Conservation (phyloP, 352 stramenopile species). For the Phytopythium montanum region DNA sequence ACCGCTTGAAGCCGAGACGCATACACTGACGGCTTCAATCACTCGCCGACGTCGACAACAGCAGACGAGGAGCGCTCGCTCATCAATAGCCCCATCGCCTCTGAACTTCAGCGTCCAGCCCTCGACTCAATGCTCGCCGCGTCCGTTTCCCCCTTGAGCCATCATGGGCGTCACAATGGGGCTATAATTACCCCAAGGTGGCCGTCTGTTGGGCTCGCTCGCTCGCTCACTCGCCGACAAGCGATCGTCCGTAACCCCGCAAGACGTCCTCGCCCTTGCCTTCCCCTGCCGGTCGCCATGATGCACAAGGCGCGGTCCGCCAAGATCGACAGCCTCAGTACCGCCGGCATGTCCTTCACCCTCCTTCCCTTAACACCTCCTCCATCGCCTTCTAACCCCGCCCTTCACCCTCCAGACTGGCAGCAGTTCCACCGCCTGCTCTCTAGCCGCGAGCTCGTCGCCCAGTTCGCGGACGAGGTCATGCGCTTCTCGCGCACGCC, state of each 20-base stretch:
- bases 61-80: neutral
- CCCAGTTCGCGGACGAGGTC: conserved; percentile 60
- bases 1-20: neutral
- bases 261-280: neutral
- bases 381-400: neutral
- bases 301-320: conserved; percentile 55
- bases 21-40: neutral
- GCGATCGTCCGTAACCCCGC: neutral
- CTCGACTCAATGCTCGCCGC: neutral
- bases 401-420: conserved; percentile 36
- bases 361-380: no score
- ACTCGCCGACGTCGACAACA: neutral
- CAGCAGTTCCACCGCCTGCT: conserved; percentile 68
- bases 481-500: conserved; percentile 50
- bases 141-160: neutral
- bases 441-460: conserved; percentile 45
- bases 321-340: conserved; percentile 82
- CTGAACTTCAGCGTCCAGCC: no score
- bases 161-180: neutral
- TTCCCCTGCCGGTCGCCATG: conserved; percentile 3
- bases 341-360: conserved; percentile 37
- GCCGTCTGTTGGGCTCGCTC: neutral
- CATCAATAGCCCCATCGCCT: no score
- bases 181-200: neutral
- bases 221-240: neutral